Evolutionary conservation across 495 filamentous ascomycete genomes (phyloP), one percentile per base, ranked within the genome.

Genomic region (Aspergillus ellipticus): DNA sequence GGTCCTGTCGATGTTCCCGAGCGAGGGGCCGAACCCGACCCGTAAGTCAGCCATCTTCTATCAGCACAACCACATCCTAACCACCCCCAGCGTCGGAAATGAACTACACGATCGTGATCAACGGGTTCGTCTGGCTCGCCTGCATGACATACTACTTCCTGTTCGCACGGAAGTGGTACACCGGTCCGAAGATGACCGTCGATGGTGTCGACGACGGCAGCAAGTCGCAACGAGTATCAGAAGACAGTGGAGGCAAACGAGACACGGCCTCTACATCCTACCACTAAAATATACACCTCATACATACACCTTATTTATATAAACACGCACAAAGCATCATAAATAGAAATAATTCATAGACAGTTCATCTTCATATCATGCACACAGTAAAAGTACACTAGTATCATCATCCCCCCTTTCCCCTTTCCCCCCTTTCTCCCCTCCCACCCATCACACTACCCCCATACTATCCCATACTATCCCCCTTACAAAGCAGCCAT

Each of bases 51-150:
- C 35, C n/a, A 2, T 22, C 10, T 4, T 19, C 48, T 21, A n/a
- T n/a, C n/a, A n/a, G n/a, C n/a, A n/a, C n/a, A n/a, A n/a, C n/a
- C n/a, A n/a, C n/a, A n/a, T n/a, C n/a, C n/a, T n/a, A n/a, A n/a
- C n/a, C n/a, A n/a, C n/a, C n/a, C n/a, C n/a, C n/a, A 77, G 71
- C 80, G 8, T 50, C 78, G 29, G 68, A 66, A 29, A 87, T 87
- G 84, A 87, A 87, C 57, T 87, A 87, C 54, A 86, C 83, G 0
- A 74, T 86, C 19, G 84, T 86, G 0, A 82, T 87, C 59, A 85
- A 88, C 62, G 71, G 69, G 3, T 79, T 83, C 11, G 82, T 88
- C 5, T 88, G 85, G 85, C 58, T 76, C 13, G 82, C 82, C 0
- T 75, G 80, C 6, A 66, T 86, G 59, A n/a, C 66, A 11, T 89